Evolutionary conservation across 2,329 filamentous ascomycete genomes (phyloP).

Genomic region (Chaetomium sp.): DNA sequence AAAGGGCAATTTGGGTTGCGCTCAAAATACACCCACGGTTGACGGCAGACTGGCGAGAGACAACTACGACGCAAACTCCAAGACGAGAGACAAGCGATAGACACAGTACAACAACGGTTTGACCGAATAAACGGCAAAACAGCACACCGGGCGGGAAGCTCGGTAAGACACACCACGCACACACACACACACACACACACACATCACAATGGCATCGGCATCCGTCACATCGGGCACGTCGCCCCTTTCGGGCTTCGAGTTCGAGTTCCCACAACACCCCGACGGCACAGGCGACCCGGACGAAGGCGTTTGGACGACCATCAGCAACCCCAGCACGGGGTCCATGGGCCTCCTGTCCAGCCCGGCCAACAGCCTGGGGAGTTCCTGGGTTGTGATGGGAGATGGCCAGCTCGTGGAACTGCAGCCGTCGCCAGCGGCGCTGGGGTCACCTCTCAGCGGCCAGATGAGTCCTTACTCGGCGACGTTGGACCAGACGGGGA

Average conservation of each 20-base stretch:
- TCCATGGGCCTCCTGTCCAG: conserved; percentile 43
- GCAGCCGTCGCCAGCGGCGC: conserved; percentile 29
- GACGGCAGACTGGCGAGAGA: not conserved
- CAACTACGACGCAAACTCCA: not conserved
- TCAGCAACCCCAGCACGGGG: conserved; percentile 28
- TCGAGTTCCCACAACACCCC: conserved; percentile 14
- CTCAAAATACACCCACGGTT: not conserved
- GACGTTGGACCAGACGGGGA: conserved; percentile 21
- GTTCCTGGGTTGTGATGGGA: conserved; percentile 43
- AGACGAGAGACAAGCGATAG: not conserved
- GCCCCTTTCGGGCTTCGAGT: conserved; percentile 35
- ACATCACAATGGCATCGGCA: conserved; percentile 23
- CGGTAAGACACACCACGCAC: no score
- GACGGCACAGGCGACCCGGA: conserved; percentile 36
- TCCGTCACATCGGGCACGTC: conserved; percentile 36
- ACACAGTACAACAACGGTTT: not conserved
- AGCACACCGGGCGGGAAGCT: no score
- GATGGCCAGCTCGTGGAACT: conserved; percentile 28
- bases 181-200: not conserved
- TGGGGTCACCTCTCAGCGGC: conserved; percentile 42
- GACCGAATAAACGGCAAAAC: not conserved
- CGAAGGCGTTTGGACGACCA: conserved; percentile 39
- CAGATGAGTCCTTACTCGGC: conserved; percentile 21
- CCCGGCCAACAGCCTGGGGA: conserved; percentile 42
- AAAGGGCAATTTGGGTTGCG: not conserved